Base-by-base conservation (phyloP, 306 rosid genomes). In the Phaseolus lunatus region DNA sequence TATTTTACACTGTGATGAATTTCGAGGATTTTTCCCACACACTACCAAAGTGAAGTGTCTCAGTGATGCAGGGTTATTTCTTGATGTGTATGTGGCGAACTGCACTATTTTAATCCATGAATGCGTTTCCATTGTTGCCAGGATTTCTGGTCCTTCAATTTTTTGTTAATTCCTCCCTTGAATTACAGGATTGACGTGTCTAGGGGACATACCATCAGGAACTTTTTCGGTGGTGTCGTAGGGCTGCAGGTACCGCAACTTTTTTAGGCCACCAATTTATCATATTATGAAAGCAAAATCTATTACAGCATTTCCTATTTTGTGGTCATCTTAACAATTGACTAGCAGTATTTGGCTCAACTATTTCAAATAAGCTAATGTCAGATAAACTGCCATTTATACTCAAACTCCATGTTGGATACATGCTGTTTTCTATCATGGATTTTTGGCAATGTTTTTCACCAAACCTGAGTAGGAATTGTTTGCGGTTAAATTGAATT, bases 1-100 rank as follows among this genome's bases (percentile, higher is more conserved):
- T 67, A 87, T 91, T 79, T 50, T 95, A 84, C 97, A 95, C 73
- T 95, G 98, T 33, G 96, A 95, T 63, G 88, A 89, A 71, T 92
- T 90, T 64, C 77, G 85, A 18, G 86, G 81, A 48, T 88, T 87
- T 5, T 86, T 92, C 76, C 86, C 97, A 7, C 41, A 86, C 54
- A 82, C 80, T 52, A 92, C 94, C 8, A 91, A 56, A 87, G 97
- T 90, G 76, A 92, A 92, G 85, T 95, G 99, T 82, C 87, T 95
- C 50, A 95, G 96, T 78, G 99, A 95, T 86, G 97, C 93, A 67
- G 98, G 97, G 13, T 72, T 95, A 73, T 95, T 95, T 87, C 97
- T 90, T 78, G 96, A 95, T 53, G 90, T 78, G 98, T 90, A 85
- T 84, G 85, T 79, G 12, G 52, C 76, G 31, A 45, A 44, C 73